phyloP scores from a whole-genome alignment of 2,329 filamentous ascomycete species.

The Colletotrichum siamense region DNA sequence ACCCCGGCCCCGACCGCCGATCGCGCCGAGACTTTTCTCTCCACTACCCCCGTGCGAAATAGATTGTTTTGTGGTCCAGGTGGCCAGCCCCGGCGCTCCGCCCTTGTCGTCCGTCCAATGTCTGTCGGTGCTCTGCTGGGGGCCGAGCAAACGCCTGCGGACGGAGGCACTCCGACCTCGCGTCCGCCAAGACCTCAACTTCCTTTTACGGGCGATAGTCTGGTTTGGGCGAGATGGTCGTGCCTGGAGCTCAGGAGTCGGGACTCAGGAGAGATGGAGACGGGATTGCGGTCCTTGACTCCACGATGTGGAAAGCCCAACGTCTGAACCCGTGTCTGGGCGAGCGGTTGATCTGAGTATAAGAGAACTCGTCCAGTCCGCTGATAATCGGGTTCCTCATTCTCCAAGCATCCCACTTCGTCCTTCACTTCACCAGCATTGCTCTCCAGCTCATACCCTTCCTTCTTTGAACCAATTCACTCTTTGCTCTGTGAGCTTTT shows the following conservation, averaged over 20 bases:
- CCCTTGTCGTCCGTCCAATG: not conserved
- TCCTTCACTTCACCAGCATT: conserved; percentile 13
- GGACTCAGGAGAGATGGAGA: not conserved
- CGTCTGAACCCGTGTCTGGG: not conserved
- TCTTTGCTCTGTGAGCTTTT: conserved; percentile 21
- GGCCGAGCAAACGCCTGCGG: not conserved
- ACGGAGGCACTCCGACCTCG: not conserved
- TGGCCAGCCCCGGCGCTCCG: not conserved
- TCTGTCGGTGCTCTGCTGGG: not conserved
- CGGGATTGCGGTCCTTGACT: conserved; percentile 9
- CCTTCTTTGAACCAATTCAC: conserved; percentile 1
- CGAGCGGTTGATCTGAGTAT: not conserved
- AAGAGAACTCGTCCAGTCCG: not conserved
- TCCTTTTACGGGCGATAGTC: conserved; percentile 7
- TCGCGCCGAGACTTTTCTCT: conserved; percentile 16
- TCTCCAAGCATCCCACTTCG: conserved; percentile 1
- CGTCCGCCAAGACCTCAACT: not conserved
- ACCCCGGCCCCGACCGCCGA: conserved; percentile 10
- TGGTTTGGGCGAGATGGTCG: not conserved
- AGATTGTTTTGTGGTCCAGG: conserved; percentile 2
- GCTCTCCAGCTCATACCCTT: conserved; percentile 6
- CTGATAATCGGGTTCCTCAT: not conserved
- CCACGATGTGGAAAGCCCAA: not conserved
- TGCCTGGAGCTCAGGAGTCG: not conserved
- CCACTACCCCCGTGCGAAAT: conserved; percentile 15